These are phyloP conservation scores for Marasmius oreades DNA, from an alignment of 1,284 basidiomycete species.

Conservation along the genomic window DNA sequence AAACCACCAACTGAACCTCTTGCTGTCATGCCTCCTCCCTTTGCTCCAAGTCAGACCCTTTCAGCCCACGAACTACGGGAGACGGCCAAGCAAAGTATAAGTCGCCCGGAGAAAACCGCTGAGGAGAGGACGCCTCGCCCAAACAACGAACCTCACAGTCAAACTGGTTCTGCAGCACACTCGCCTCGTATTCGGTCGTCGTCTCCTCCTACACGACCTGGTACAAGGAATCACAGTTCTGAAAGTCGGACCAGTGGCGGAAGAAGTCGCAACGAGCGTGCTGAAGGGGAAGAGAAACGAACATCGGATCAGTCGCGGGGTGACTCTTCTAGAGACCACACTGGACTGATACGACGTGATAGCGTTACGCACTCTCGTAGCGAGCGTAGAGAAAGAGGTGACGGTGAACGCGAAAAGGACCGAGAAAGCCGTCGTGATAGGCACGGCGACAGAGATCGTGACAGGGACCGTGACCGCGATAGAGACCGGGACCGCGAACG, in stretches of 20 bases:
- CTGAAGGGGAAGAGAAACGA: constrained; percentile 52
- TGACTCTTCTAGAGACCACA: constrained; percentile 19
- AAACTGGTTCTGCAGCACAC: constrained; percentile 44
- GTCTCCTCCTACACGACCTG: constrained; percentile 63
- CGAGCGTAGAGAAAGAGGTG: constrained; percentile 34
- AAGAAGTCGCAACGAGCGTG: constrained; percentile 51
- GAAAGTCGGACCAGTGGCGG: constrained; percentile 72
- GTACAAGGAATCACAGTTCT: constrained; percentile 64
- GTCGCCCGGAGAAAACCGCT: constrained; percentile 28
- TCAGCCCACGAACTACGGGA: constrained; percentile 80
- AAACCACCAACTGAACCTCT: constrained; percentile 27
- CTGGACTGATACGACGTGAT: constrained; percentile 37
- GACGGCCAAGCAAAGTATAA: constrained; percentile 65
- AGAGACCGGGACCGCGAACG: constrained; percentile 32
- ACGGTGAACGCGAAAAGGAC: constrained; percentile 15
- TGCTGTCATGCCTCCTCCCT: constrained; percentile 73
- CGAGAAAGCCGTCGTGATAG: constrained; percentile 41
- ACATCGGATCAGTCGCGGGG: constrained; percentile 43
- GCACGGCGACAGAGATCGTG: constrained; percentile 21
- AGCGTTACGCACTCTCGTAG: constrained; percentile 43
- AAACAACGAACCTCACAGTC: constrained; percentile 34
- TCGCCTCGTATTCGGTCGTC: constrained; percentile 63
- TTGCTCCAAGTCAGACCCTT: constrained; percentile 71
- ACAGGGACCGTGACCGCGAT: constrained; percentile 25
- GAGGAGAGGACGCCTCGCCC: constrained; percentile 39